These are phyloP conservation scores for Fagopyrum tataricum DNA, from an alignment of 148 eudicot species.

Conservation along the genomic window DNA sequence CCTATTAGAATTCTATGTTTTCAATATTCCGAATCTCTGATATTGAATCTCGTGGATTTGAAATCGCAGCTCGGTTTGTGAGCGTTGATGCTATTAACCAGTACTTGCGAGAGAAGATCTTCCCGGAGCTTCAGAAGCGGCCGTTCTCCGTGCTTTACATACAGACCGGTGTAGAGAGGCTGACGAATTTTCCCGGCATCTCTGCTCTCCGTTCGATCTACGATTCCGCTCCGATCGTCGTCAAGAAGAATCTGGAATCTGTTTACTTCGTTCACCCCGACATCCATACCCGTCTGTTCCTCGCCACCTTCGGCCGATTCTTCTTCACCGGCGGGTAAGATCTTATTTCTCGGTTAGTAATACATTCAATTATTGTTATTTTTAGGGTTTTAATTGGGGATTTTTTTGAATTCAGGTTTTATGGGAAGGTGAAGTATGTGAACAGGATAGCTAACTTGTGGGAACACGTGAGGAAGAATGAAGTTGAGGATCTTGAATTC, in stretches of 20 bases:
- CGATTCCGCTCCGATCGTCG: slow-evolving; percentile 36
- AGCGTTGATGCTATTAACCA: slow-evolving; percentile 38
- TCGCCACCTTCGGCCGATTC: slow-evolving; percentile 65
- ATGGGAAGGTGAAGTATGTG: slow-evolving; percentile 49
- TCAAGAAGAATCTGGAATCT: slow-evolving; percentile 35
- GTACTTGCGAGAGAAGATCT: slow-evolving; percentile 44
- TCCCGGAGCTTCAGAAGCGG: slow-evolving; percentile 28
- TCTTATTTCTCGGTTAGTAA: neutral
- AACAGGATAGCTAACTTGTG: slow-evolving; percentile 53
- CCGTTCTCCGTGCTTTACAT: slow-evolving; percentile 44
- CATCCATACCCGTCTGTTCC: slow-evolving; percentile 53
- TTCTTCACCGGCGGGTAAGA: slow-evolving; percentile 50
- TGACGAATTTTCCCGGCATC: slow-evolving; percentile 47
- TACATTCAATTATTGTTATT: too few species aligned
- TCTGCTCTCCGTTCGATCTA: slow-evolving; percentile 46
- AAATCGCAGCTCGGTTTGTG: slow-evolving; percentile 27
- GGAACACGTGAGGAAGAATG: slow-evolving; percentile 61
- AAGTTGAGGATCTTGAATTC: slow-evolving; percentile 43
- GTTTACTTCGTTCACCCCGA: slow-evolving; percentile 60
- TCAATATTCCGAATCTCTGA: neutral
- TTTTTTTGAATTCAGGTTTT: slow-evolving; percentile 26
- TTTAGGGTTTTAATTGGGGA: too few species aligned
- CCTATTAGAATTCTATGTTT: too few species aligned
- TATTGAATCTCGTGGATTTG: neutral
- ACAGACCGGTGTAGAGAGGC: slow-evolving; percentile 42